A percentile compares a stretch with the other conserved stretches of the same genome.
Evolutionary conservation across 805 yeast genomes (phyloP).

Genomic region (Cyberlindnera bimundalis): DNA sequence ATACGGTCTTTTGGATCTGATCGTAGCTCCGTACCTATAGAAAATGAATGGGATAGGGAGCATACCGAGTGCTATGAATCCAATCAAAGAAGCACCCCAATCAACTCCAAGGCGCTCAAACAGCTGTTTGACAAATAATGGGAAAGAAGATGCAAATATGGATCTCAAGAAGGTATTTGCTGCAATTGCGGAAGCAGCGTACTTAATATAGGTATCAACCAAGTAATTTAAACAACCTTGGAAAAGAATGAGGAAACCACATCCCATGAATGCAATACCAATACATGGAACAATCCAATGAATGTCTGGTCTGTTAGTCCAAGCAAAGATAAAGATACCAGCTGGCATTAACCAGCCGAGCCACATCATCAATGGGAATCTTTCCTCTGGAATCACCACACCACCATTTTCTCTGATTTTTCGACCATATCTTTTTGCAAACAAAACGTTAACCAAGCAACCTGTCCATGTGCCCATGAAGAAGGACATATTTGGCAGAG

Average conservation of each 20-base stretch:
- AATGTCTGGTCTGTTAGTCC: constrained; percentile 46
- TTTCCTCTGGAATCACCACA: constrained; percentile 54
- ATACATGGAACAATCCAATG: constrained; percentile 58
- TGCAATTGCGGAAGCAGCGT: constrained; percentile 63
- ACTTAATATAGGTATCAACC: constrained; percentile 54
- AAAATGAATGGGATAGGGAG: constrained; percentile 57
- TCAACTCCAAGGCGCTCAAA: constrained; percentile 45
- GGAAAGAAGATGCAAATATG: constrained; percentile 57
- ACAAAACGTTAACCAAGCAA: constrained; percentile 32
- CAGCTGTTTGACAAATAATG: constrained; percentile 53
- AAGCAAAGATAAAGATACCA: constrained; percentile 60
- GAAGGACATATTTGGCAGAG: constrained; percentile 36
- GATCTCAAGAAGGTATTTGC: constrained; percentile 61
- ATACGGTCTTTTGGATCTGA: constrained; percentile 29
- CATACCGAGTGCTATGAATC: constrained; percentile 46
- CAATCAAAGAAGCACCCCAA: constrained; percentile 56
- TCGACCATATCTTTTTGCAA: constrained; percentile 30
- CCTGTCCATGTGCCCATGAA: constrained; percentile 37
- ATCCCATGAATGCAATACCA: constrained; percentile 50
- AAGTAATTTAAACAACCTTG: constrained; percentile 58
- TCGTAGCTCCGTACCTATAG: constrained; percentile 43
- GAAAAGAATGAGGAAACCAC: constrained; percentile 54
- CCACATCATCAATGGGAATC: constrained; percentile 52
- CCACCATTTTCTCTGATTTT: constrained; percentile 41
- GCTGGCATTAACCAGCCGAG: constrained; percentile 43